Evolutionary conservation across 805 yeast genomes (phyloP).

Genomic region (Candida xyloterini): DNA sequence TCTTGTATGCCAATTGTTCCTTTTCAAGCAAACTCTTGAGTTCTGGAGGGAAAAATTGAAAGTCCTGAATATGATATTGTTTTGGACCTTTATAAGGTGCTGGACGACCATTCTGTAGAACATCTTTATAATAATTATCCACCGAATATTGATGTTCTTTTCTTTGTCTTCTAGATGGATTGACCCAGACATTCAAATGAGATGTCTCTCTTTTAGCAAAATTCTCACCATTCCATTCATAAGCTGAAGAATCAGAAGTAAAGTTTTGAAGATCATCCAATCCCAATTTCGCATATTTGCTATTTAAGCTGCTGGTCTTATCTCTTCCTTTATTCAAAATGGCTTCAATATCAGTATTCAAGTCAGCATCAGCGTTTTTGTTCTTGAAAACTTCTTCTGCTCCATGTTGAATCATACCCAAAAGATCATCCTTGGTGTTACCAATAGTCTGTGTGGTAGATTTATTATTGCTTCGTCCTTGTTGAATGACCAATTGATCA

Average conservation of each 20-base stretch:
- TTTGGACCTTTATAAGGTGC: slow-evolving; percentile 58
- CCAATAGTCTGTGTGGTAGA: slow-evolving; percentile 45
- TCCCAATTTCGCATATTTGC: slow-evolving; percentile 81
- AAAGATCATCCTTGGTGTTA: slow-evolving; percentile 74
- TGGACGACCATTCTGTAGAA: slow-evolving; percentile 42
- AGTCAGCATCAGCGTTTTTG: slow-evolving; percentile 22
- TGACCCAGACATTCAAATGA: slow-evolving; percentile 56
- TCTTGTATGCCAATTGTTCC: slow-evolving; percentile 64
- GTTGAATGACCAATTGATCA: slow-evolving; percentile 95
- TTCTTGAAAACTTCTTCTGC: slow-evolving; percentile 82
- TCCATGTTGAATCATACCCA: slow-evolving; percentile 96
- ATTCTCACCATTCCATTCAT: slow-evolving; percentile 95
- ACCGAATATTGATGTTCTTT: slow-evolving; percentile 76
- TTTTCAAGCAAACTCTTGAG: slow-evolving; percentile 52
- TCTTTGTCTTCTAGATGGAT: slow-evolving; percentile 72
- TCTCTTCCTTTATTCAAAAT: slow-evolving; percentile 78
- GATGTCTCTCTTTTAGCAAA: slow-evolving; percentile 59
- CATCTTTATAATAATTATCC: slow-evolving; percentile 74
- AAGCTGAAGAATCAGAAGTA: slow-evolving; percentile 78
- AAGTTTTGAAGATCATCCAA: slow-evolving; percentile 91
- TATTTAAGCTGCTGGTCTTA: slow-evolving; percentile 74
- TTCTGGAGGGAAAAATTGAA: slow-evolving; percentile 64
- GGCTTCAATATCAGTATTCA: slow-evolving; percentile 77
- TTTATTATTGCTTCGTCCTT: slow-evolving; percentile 61
- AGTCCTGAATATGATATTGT: slow-evolving; percentile 60